Conservation (phyloP, 768 basidiomycete genomes). For the Kwoniella pini region DNA sequence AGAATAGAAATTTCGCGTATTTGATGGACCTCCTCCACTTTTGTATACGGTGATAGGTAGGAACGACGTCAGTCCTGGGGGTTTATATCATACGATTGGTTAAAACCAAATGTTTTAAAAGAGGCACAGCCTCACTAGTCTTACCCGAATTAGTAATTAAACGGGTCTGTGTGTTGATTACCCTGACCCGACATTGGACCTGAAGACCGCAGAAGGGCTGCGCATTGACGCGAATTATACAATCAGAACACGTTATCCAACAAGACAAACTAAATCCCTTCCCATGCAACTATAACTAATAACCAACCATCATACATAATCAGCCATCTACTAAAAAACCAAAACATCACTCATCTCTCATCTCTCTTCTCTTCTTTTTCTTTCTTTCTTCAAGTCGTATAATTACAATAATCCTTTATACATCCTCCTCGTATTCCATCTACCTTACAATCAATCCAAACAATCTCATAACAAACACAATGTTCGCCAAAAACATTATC, state of each 20-base stretch:
- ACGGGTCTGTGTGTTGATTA: neutral
- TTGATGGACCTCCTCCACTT: conserved; percentile 2
- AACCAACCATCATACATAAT: conserved; percentile 1
- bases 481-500: conserved; percentile 39
- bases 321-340: too few species aligned
- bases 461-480: conserved; percentile 14
- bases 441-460: neutral
- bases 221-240: conserved; percentile 7
- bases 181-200: neutral
- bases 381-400: conserved; percentile 6
- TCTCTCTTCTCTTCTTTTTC: conserved; percentile 4
- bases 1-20: neutral
- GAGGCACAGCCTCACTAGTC: conserved; percentile 11
- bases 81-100: too few species aligned
- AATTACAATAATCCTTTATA: neutral
- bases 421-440: neutral
- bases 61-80: conserved; percentile 11
- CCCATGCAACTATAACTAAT: neutral
- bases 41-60: neutral
- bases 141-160: neutral
- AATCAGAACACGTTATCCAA: neutral
- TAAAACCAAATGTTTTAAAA: neutral
- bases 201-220: neutral
- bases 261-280: neutral
- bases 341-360: conserved; percentile 2